Evolutionary conservation across 140 eudicot species (phyloP), one percentile per base, ranked within the genome.

Genomic region (Bidens hawaiensis): DNA sequence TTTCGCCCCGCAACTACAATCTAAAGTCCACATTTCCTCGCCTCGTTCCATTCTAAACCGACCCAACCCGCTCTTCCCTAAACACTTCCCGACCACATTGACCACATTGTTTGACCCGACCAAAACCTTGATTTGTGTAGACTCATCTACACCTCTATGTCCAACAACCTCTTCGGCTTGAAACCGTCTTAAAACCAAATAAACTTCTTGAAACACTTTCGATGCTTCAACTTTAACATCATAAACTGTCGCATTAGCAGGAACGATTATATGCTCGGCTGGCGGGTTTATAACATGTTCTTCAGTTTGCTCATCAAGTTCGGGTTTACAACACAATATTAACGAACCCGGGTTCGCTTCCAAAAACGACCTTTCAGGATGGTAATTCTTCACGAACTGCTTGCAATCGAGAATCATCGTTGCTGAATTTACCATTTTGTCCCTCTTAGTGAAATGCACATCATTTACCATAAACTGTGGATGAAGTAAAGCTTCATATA

Each of bases 341-440:
- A 80, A 69, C 1, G 86, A 71, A 41, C 74, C 12, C 7, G 83
- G 80, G 31, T 82, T 62, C 19, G 73, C 28, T 36, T 18, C 41
- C 0, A 69, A 22, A 3, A 78, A 33, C 0, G 57, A 51, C 5
- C 25, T 38, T 54, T 83, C 94, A 1, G 96, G 96, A 36, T 74
- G 65, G 71, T 82, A 91, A 52, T 84, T 75, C 33, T 91, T 91
- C 60, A 91, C 79, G 26, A 91, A 91, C 61, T 91, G 96, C 79
- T 91, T 91, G 91, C 96, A 87, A 73, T 91, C 98, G 5, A 87
- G 90, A 50, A 91, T 78, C 43, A 62, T 84, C n/a, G 62, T 62
- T 0, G 98, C 96, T 0, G 96, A 76, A 24, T 60, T 58, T 46
- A 86, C 47, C 19, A 68, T 75, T 21, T 54, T 40, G 19, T 47